Base-by-base conservation (phyloP, 208 protist genomes). In the Trypanosoma brucei region DNA sequence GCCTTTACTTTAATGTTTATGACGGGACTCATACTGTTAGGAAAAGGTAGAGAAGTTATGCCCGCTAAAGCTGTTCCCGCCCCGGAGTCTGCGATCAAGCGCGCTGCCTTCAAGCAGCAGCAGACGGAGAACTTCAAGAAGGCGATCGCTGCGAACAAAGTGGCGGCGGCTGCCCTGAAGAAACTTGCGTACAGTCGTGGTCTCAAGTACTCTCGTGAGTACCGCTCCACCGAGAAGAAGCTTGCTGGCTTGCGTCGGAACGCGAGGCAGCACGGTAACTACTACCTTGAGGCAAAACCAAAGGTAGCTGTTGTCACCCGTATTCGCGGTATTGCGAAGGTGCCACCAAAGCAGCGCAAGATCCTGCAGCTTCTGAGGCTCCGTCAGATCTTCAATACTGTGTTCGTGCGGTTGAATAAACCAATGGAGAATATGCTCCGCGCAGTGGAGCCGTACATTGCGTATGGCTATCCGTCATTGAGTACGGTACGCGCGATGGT, bases 401-500 rank as follows among this genome's bases (percentile, higher is more conserved):
- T 99, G 52, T 99, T 99, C 75, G 86, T 99, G 68, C 94, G 94
- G 67, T 57, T 99, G 36, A 99, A 99, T 97, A 99, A 99, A 85
- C 97, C 98, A 49, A 99, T 98, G 42, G 82, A 99, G 71, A 99
- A 98, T 77, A 99, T 99, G 98, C 92, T 99, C 40, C 91, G 91
- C 64, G 70, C 96, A 8, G 97, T 99, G 56, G 97, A 99, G 86
- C 98, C 98, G 59, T 99, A 99, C 94, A 91, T 99, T 65, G 95
- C 98, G 53, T 99, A 98, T 81, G 99, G 99, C 62, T 98, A 98
- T 75, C 98, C 98, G 53, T 97, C 90, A 62, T 84, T 99, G 22
- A 95, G 97, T 75, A 97, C 98, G 3, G 90, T 99, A 37, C 85
- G 94, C 39, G 90, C 98, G 46, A 84, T 99, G 37, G 81, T 99